Evolutionary conservation across 306 rosid species (phyloP), one percentile per base, ranked within the genome.

Genomic region (Vachellia collinsii): DNA sequence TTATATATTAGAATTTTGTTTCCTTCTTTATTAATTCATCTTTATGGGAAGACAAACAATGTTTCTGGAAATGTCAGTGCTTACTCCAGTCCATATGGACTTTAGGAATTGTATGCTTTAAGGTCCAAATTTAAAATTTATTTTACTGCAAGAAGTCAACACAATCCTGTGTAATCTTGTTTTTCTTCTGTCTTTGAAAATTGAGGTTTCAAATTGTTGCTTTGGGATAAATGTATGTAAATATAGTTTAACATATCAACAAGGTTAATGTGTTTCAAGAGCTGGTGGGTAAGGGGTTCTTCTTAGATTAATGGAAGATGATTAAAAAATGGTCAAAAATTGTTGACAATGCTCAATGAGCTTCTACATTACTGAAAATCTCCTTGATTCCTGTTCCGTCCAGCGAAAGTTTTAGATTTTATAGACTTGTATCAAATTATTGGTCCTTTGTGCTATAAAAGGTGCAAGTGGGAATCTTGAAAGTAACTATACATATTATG

Each of bases 31-130:
- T 81, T 77, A 34, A 70, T 38, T 65, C 48, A 50, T 17, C 43
- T 54, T 58, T 58, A 54, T 22, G 9, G 9, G 14, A 62, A 75
- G 56, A 37, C 72, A 61, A 48, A 48, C 19, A 46, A 23, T 71
- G 71, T 78, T 78, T 16, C 23, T 12, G 20, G 53, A 59, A 76
- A 66, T 72, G 46, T 47, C 25, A 34, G 51, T 75, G 34, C 46
- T 38, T 70, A 81, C 16, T 62, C 78, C n/a, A n/a, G n/a, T n/a
- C n/a, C 76, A 74, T 74, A 75, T 65, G 58, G 70, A 77, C 78
- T 67, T 47, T 25, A 43, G 74, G 48, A 12, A 4, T 7, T 11
- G 75, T 25, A 23, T 79, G 14, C 43, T 23, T 3, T 22, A 54
- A 41, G 42, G 66, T 62, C 22, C 65, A 61, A 71, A 8, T 64